Conservation (phyloP, 768 basidiomycete genomes). For the Tulasnella sp. region DNA sequence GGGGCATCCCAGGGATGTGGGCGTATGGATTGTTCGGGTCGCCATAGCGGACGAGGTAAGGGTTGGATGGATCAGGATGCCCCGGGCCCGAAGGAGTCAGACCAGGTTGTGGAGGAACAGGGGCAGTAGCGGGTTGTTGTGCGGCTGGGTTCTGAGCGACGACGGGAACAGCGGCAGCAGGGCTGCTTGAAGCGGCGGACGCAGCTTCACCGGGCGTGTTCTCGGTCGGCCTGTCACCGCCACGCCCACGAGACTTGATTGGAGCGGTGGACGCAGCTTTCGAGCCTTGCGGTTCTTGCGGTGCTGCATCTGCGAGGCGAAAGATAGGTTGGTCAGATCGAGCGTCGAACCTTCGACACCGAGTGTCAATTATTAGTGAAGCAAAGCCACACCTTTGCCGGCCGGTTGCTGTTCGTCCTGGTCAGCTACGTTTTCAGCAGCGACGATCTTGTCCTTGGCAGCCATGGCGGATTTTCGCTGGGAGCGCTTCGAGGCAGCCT, state of each 20-base stretch:
- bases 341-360: background rate
- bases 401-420: background rate
- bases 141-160: background rate
- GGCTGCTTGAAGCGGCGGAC: background rate
- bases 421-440: constrained; percentile 1
- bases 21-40: constrained; percentile 14
- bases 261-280: background rate
- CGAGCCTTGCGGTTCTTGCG: background rate
- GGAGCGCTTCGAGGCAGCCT: constrained; percentile 1
- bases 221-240: constrained; percentile 3
- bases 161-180: constrained; percentile 14
- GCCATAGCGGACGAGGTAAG: constrained; percentile 12
- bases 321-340: background rate
- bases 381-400: background rate
- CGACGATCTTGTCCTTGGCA: constrained; percentile 14
- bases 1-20: background rate
- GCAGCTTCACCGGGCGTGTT: background rate
- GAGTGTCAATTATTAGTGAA: background rate
- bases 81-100: background rate
- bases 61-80: background rate
- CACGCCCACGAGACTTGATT: constrained; percentile 12
- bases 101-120: background rate
- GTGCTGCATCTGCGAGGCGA: constrained; percentile 1
- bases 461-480: constrained; percentile 8
- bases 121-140: background rate